Evolutionary conservation across 441 rosid genomes (phyloP).

Genomic region (Mallotus japonicus): DNA sequence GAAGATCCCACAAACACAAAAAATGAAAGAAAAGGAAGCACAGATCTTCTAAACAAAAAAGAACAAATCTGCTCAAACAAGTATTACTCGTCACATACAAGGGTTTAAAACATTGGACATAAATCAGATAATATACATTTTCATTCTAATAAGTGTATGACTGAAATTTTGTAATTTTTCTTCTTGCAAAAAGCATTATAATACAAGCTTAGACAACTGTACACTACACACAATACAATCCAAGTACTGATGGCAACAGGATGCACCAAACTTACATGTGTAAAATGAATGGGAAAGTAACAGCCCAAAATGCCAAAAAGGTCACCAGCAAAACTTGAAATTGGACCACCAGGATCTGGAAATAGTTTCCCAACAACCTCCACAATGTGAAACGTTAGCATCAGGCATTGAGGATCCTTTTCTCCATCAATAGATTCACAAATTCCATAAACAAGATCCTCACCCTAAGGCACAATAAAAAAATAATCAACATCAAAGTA

Average conservation of each 20-base stretch:
- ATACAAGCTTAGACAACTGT: background rate
- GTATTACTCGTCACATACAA: background rate
- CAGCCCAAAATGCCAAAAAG: slow-evolving; percentile 63
- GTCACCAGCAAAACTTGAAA: slow-evolving; percentile 53
- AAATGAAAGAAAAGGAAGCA: background rate
- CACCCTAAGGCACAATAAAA: slow-evolving; percentile 47
- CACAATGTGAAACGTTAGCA: slow-evolving; percentile 72
- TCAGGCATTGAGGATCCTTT: slow-evolving; percentile 87
- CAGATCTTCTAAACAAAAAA: background rate
- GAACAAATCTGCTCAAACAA: background rate
- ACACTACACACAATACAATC: background rate
- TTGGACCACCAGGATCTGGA: slow-evolving; percentile 66
- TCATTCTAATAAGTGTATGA: background rate
- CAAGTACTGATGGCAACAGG: slow-evolving; percentile 5
- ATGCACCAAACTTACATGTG: slow-evolving; percentile 63
- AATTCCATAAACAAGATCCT: slow-evolving; percentile 53
- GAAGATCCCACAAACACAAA: background rate
- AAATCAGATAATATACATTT: background rate
- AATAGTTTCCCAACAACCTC: slow-evolving; percentile 59
- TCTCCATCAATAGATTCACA: slow-evolving; percentile 86
- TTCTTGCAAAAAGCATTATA: background rate
- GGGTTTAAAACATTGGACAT: background rate
- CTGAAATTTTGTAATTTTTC: background rate
- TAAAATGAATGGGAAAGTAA: slow-evolving; percentile 91
- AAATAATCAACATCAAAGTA: slow-evolving; percentile 21